Evolutionary conservation across 129 eudicot species (phyloP), one percentile per base, ranked within the genome.

Genomic region (Chrysanthemum lavandulifolium): DNA sequence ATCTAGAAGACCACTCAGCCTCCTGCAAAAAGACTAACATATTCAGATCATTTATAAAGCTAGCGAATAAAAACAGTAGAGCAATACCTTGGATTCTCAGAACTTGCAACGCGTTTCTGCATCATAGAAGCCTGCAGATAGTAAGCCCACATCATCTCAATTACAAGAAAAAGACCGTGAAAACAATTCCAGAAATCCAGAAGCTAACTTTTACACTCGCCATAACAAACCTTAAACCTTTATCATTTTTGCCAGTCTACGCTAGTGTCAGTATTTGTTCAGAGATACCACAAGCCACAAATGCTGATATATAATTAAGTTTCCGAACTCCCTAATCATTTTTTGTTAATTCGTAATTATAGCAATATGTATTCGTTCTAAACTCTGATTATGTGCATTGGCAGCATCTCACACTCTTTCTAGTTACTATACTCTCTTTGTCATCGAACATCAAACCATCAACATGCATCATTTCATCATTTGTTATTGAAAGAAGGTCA

Each of bases 1-100:
- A 61, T 61, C 33, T 4, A 61, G 33, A 11, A 23, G 67, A 13
- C 67, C 67, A 13, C 67, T 61, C 21, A 61, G 19, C 67, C 67
- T 29, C 67, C 67, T 61, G 67, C 67, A 61, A 13, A 16, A 23
- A 61, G 2, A 29, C 21, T 61, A 13, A 13, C 31, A 5, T 13
- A 61, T 61, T 61, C 33, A 29, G 48, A 61, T 61, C 8, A 2
- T 11, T 61, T 13, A 12, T 61, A 15, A 7, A 11, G 48, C 11
- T 13, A 29, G 14, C 47, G 21, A 27, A 25, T 12, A 29, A 9
- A 23, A 61, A 61, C 18, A 3, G 13, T 61, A 13, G 18, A 29
- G 33, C 19, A 1, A 64, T 90, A 94, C 99, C 99, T 95, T 53
- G 96, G 99, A 83, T 77, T 90, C 69, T 91, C 96, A 19, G 99